Evolutionary conservation across 768 basidiomycete species (phyloP), one percentile per base, ranked within the genome.

Genomic region (Trametes coccinea): DNA sequence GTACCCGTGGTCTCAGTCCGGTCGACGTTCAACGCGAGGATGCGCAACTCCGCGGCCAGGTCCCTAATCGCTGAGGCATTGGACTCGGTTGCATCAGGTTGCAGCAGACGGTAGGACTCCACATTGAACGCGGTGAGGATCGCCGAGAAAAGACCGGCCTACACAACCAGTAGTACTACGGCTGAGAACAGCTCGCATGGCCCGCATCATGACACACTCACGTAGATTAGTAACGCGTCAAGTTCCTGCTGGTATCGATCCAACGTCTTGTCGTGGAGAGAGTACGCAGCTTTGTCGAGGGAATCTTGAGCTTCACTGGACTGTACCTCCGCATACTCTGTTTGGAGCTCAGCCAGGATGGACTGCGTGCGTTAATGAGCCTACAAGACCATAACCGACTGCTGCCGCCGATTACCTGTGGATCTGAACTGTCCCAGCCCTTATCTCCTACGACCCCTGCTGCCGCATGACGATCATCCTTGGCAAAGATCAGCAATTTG

Each of bases 131-230:
- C 55, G 1, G 68, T 63, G 16, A 70, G 58, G 8, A 72, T 56
- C 0, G 64, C 69, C 11, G 71, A 69, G 50, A 72, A 72, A 2
- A 70, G 61, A 33, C 64, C 71, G 17, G 69, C 67, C 71, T 69
- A 14, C 30, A 43, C 9, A 43, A 9, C 8, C 34, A 11, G 11
- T 6, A 11, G 34, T 11, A 31, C 6, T 11, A 37, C 34, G 34
- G n/a, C 41, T 16, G 14, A 43, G 41, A n/a, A 43, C 5, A 8
- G 41, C 7, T 8, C n/a, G 41, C 7, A 5, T n/a, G n/a, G n/a
- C 22, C 22, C 22, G 41, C 10, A 41, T n/a, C 8, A 13, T 51
- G 5, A 44, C 53, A 40, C 22, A 22, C 22, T 22, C 40, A 53
- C 53, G n/a, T 43, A 53, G 40, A 53, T 39, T 4, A 53, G 53